Base-by-base conservation (phyloP, 352 stramenopile genomes). In the Pythium periplocum region DNA sequence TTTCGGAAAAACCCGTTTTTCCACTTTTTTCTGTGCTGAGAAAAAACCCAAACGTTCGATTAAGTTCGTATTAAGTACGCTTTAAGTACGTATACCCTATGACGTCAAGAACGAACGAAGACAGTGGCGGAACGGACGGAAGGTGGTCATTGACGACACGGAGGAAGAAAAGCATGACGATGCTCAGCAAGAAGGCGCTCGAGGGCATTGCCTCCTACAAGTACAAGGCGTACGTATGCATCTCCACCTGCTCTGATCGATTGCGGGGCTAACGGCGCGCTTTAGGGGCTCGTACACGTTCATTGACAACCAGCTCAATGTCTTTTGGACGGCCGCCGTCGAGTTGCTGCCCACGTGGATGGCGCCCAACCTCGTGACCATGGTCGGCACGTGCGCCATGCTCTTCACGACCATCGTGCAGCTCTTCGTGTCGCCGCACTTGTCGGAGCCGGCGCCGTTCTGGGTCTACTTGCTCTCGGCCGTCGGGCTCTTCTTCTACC, bases 401-500 rank as follows among this genome's bases (percentile, higher is more conserved):
- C 71, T 90, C 55, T 59, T 83, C 45, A 88, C 84, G 43, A 93
- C 87, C 36, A 60, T 82, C 42, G 64, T 95, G 59, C 73, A 95
- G 66, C 75, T 95, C 49, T 78, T 71, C 51, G 86, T 77, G 53
- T 66, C 82, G 59, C 84, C 84, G 53, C 75, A 86, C 32, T 73
- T 94, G 32, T 65, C 60, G 7, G 80, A 89, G 60, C 65, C 67
- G 8, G 78, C 75, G 49, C 83, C 81, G 5, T 46, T 63, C 43
- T 94, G 83, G 83, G 47, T 91, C 45, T 95, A 93, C 62, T 55
- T 82, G 36, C 59, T 90, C 45, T 86, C 73, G 40, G 85, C 77
- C n/a, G 42, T 90, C 6, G 82, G 83, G 0, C 69, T 94, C 34
- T 96, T 96, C 52, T 57, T 93, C 45, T 99, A 99, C 68, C 96